Base-by-base conservation (phyloP, 1,139 yeast genomes). In the Williopsis jadinii region DNA sequence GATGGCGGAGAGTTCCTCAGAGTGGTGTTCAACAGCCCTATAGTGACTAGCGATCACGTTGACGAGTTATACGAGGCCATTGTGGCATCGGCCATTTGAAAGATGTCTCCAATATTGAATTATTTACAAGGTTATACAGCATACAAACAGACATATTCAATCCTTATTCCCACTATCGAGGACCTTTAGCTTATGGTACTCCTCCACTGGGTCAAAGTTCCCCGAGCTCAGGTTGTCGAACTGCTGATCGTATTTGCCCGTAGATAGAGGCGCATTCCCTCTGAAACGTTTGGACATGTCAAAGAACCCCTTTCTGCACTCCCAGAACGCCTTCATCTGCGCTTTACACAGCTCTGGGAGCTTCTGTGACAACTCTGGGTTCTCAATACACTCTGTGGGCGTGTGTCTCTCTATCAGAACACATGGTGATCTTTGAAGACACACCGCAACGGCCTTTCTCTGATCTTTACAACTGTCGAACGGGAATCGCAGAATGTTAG, bases 341-440 rank as follows among this genome's bases (percentile, higher is more conserved):
- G 94, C 88, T 38, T 81, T 73, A 57, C 98, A 92, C 40, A 88
- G 73, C 58, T 86, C 95, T 1, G 98, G 98, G 30, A 92, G 67
- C 37, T 84, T 83, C 44, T 73, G 71, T 43, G 80, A 71, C 37
- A 92, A 71, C 48, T 82, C 83, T 1, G 96, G 95, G 50, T 88
- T 73, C 35, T 84, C 83, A 26, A 90, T 64, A 59, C 98, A 92
- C 46, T 87, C 82, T 50, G 85, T 83, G 5, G 98, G 98, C 3
- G 88, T 85, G 62, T 92, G 75, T 49, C 98, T 71, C 49, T 92
- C 86, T 33, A 92, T 75, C 67, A 92, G 73, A 42, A 92, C 98
- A 63, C 98, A 92, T 12, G 97, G 97, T 5, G 97, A 88, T 60
- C 97, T 72, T 61, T 92, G 98, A 38, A 92, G 71, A 59, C 98